Evolutionary conservation across 23 red algal genomes (phyloP), one percentile per base, ranked within the genome.

Genomic region (Gracilariopsis chorda): DNA sequence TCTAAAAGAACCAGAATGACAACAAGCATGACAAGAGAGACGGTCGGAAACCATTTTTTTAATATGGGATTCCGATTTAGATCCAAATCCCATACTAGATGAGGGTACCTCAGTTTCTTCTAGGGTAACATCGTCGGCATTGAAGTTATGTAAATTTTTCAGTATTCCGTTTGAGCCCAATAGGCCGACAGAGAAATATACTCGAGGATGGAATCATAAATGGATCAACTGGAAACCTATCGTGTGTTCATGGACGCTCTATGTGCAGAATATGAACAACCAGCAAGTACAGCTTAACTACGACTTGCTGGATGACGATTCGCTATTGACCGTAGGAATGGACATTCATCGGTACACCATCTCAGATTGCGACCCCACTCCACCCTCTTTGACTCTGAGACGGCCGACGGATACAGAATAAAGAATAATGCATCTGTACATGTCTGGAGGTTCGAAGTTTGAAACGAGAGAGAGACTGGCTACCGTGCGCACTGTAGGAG

Each of bases 41-140:
- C n/a, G n/a, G n/a, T n/a, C n/a, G n/a, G n/a, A n/a, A n/a, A 8
- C 37, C 75, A 23, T 80, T 42, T 80, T 80, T 80, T 80, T 47
- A 53, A 13, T 80, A 80, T 16, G 13, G 75, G 75, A 47, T 42
- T 80, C 23, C 48, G 25, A 39, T 10, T 20, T 9, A 29, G 75
- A 57, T 39, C 49, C 49, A 19, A 80, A 55, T 35, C 75, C 75
- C 11, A 80, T 80, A 55, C 17, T 80, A 57, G 75, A 80, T 23
- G 41, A 80, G 55, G 75, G 46, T 35, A 49, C 4, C 8, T 42
- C 49, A 13, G 55, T 47, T 8, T 80, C 72, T n/a, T 48, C 72
- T 27, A 39, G 72, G 19, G 43, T 16, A 14, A 78, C 48, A 16
- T 20, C 13, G 44, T 20, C 13, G 16, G 72, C 0, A 27, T 13